These are phyloP conservation scores for Meyerozyma elateridarum DNA, from an alignment of 1,139 yeast species.

Conservation along the genomic window DNA sequence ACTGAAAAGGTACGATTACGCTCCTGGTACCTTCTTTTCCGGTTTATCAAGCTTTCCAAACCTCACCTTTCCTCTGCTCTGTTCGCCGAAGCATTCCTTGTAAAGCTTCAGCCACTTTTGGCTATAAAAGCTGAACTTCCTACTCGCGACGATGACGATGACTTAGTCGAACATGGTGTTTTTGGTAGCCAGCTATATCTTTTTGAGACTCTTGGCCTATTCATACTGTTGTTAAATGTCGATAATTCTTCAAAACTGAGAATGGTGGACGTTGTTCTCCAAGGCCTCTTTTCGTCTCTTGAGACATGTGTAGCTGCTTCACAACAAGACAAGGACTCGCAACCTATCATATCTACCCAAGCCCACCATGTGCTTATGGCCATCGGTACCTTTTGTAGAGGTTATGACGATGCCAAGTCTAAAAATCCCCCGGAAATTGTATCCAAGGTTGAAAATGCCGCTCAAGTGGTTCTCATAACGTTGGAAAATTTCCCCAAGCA, in stretches of 20 bases:
- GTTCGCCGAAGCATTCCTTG: constrained; percentile 34
- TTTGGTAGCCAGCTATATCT: constrained; percentile 79
- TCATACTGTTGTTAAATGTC: constrained; percentile 48
- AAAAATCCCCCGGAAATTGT: constrained; percentile 29
- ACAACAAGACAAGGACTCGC: constrained; percentile 32
- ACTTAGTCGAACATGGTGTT: constrained; percentile 51
- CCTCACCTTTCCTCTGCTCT: constrained; percentile 46
- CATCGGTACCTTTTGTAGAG: constrained; percentile 84
- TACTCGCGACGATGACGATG: constrained; percentile 47
- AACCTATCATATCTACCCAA: constrained; percentile 53
- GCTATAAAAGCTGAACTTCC: constrained; percentile 56
- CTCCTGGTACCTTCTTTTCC: constrained; percentile 84
- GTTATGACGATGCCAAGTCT: constrained; percentile 51
- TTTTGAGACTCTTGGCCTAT: constrained; percentile 74
- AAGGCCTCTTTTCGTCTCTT: constrained; percentile 72
- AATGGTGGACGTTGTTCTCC: constrained; percentile 59
- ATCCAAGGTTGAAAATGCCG: constrained; percentile 61
- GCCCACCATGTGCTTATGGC: constrained; percentile 87
- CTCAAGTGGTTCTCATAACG: constrained; percentile 81
- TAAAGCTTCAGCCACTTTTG: constrained; percentile 46
- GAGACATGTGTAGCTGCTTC: constrained; percentile 52
- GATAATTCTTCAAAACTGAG: constrained; percentile 32
- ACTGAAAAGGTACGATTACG: constrained; percentile 72
- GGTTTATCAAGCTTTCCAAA: constrained; percentile 74
- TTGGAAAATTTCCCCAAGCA: constrained; percentile 67